These are phyloP conservation scores for Aspergillus nomiae DNA, from an alignment of 2,329 filamentous ascomycete genomes.

Conservation along the genomic window DNA sequence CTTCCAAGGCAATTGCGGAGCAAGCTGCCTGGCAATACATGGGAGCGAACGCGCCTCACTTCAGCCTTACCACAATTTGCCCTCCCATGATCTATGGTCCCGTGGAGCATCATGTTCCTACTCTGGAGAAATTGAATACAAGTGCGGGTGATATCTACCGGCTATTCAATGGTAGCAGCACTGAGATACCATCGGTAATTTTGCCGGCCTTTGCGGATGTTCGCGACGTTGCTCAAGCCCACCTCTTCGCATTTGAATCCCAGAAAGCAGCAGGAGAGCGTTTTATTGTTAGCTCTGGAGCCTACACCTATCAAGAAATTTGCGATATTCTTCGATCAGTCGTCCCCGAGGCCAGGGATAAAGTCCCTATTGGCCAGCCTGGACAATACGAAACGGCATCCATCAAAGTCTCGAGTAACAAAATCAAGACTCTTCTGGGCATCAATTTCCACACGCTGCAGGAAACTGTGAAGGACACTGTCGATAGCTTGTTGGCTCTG, in stretches of 20 bases:
- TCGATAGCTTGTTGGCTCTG: neutral
- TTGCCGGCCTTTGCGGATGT: constrained; percentile 12
- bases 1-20: constrained; percentile 8
- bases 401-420: neutral
- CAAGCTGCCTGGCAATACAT: constrained; percentile 10
- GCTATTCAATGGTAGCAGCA: neutral
- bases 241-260: constrained; percentile 6
- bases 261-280: neutral
- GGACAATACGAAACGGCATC: neutral
- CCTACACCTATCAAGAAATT: neutral
- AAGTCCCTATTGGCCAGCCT: neutral
- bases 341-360: neutral
- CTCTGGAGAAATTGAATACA: neutral
- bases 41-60: neutral
- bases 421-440: neutral
- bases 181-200: neutral
- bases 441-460: constrained; percentile 5
- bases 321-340: constrained; percentile 1
- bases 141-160: neutral
- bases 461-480: neutral
- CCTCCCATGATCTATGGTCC: constrained; percentile 8
- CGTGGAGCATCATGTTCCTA: neutral
- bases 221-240: constrained; percentile 12
- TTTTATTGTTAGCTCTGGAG: neutral
- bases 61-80: constrained; percentile 7